phyloP scores from a whole-genome alignment of 352 stramenopile genomes.

The Pythium monospermum region DNA sequence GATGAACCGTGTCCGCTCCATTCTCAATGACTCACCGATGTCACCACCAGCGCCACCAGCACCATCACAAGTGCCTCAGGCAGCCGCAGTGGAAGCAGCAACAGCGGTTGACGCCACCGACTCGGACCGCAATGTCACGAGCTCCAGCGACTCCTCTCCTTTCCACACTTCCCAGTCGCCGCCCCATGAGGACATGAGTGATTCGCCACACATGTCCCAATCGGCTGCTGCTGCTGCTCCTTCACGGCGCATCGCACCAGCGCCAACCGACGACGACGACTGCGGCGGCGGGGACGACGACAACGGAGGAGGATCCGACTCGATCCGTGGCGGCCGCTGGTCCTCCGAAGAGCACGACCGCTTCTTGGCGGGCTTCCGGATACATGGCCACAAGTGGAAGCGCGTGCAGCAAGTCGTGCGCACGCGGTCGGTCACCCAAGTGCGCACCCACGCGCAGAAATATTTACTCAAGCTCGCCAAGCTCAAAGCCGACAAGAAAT shows the following conservation, averaged over 20 bases:
- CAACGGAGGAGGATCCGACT: conserved; percentile 29
- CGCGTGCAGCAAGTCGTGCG: conserved; percentile 85
- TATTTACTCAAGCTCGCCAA: conserved; percentile 89
- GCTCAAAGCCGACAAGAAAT: conserved; percentile 79
- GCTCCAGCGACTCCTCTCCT: conserved; percentile 16
- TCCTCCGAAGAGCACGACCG: conserved; percentile 83
- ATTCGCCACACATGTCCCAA: conserved; percentile 25
- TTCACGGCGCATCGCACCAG: conserved; percentile 46
- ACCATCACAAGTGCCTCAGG: no score
- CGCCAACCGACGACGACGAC: conserved; percentile 65
- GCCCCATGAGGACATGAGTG: conserved; percentile 25
- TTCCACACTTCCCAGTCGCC: conserved; percentile 19
- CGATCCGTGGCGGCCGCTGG: conserved; percentile 79
- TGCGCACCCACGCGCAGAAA: conserved; percentile 86
- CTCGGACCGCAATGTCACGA: conserved; percentile 15
- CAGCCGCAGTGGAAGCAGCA: no score
- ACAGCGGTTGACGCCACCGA: no score
- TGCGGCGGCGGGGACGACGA: conserved; percentile 51
- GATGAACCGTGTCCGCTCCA: conserved; percentile 25
- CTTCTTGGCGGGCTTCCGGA: conserved; percentile 80
- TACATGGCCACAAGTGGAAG: conserved; percentile 89
- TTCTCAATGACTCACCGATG: conserved; percentile 31
- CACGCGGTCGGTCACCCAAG: conserved; percentile 84
- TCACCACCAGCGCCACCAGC: conserved; percentile 13
- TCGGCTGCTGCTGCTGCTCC: no score